Base-by-base conservation (phyloP, 495 filamentous ascomycete genomes). In the Talaromyces stipitatus region DNA sequence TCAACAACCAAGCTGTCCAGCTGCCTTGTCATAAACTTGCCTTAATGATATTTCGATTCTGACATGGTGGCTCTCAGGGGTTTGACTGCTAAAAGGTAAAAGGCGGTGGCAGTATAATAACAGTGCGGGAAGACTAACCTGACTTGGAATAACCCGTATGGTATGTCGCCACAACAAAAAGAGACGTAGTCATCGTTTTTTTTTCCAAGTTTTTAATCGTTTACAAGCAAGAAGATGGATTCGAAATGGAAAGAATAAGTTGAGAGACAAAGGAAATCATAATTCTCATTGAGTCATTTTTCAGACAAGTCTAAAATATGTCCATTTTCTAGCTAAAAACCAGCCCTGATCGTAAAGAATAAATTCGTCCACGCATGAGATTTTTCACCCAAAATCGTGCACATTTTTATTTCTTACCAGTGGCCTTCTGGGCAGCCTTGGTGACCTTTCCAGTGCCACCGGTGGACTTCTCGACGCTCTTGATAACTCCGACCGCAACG, bases 401-500 rank as follows among this genome's bases (percentile, higher is more conserved):
- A 48, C 45, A 48, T 24, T 23, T 58, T 75, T 86, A 86, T 77
- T 86, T 86, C 83, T 86, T 86, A 63, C 72, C 75, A 30, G 50
- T 20, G 69, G 81, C 84, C 77, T 85, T 86, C 69, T 77, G 70
- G 70, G 82, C 83, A 62, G 83, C 82, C 72, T 88, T 89, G 75
- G 86, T 90, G 71, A 90, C 88, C 81, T 90, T 91, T 57, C 84
- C 85, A 58, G 77, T 67, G 64, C 76, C 79, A 58, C 64, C 75
- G 72, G 82, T 84, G 64, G 79, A 70, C 87, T 96, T 95, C 71
- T 78, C 80, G 64, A 94, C 91, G 65, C 80, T 81, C 80, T 91
- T 91, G 80, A 95, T 90, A 78, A 95, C 92, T 84, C 92, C 92
- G 77, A 98, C 94, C 61, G 92, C 94, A 61, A 97, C 92, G 73